phyloP scores from a whole-genome alignment of 1,284 basidiomycete species.

The Rhodotorula sp. region DNA sequence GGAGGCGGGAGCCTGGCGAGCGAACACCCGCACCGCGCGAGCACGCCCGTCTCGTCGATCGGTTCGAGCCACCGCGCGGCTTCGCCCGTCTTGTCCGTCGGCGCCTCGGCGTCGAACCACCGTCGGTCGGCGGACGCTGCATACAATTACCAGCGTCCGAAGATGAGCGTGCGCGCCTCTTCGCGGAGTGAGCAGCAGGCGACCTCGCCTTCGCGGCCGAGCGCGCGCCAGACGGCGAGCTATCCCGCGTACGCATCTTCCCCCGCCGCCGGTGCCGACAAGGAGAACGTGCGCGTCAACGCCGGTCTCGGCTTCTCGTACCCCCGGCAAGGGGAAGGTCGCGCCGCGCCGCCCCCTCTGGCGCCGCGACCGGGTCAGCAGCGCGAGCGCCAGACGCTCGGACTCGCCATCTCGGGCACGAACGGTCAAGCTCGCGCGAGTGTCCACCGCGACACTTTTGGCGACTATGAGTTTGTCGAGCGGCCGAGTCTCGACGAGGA shows the following conservation, averaged over 20 bases:
- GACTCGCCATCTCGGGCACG: constrained; percentile 2
- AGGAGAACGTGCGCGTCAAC: constrained; percentile 40
- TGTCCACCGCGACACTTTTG: constrained; percentile 1
- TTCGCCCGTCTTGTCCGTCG: constrained; percentile 20
- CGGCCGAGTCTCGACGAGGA: constrained; percentile 35
- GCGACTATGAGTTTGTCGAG: constrained; percentile 35
- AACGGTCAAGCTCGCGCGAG: not conserved
- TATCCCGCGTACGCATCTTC: constrained; percentile 11
- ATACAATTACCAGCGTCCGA: constrained; percentile 12
- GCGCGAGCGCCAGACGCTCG: constrained; percentile 17
- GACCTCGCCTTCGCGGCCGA: constrained; percentile 2
- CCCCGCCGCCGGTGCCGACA: constrained; percentile 24
- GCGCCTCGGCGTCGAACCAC: constrained; percentile 4
- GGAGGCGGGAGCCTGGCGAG: constrained; percentile 27
- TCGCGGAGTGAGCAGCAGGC: constrained; percentile 21
- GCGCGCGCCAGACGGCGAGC: not conserved
- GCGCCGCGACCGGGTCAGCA: constrained; percentile 23
- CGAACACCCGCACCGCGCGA: constrained; percentile 21
- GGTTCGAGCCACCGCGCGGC: constrained; percentile 16
- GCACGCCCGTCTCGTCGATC: constrained; percentile 22
- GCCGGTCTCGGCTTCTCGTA: constrained; percentile 18
- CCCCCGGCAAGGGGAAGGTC: not conserved
- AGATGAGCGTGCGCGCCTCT: constrained; percentile 27
- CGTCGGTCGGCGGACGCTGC: constrained; percentile 28
- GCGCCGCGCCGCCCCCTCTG: constrained; percentile 16